These are phyloP conservation scores for Trichoderma gracile DNA, from an alignment of 2,329 filamentous ascomycete genomes.

Conservation along the genomic window DNA sequence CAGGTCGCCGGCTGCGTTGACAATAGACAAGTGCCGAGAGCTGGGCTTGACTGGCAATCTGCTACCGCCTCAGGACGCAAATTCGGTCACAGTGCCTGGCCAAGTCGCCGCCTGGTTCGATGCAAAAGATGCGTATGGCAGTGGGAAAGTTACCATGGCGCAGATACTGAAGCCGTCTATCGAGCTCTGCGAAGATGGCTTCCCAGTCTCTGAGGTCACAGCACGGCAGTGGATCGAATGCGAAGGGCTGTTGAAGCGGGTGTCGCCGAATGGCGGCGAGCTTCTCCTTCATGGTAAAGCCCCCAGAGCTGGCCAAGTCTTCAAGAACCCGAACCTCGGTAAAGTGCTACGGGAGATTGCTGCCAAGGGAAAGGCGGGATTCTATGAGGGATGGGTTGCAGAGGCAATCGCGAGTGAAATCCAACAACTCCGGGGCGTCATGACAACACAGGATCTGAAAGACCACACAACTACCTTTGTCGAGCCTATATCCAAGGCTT, in stretches of 20 bases:
- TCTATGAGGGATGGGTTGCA: conserved; percentile 21
- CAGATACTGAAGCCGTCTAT: conserved; percentile 9
- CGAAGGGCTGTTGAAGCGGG: conserved; percentile 3
- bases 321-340: conserved; percentile 11
- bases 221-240: conserved; percentile 21
- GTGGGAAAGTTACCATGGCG: conserved; percentile 12
- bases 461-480: conserved; percentile 11
- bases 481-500: conserved; percentile 10
- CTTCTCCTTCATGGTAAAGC: conserved; percentile 1
- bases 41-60: conserved; percentile 14
- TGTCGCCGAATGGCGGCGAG: conserved; percentile 10
- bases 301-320: conserved; percentile 15
- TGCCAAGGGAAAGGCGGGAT: conserved; percentile 9
- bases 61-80: conserved; percentile 4
- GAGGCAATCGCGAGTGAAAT: conserved; percentile 3
- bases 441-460: conserved; percentile 15
- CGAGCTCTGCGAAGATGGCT: conserved; percentile 19
- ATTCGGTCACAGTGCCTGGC: conserved; percentile 16
- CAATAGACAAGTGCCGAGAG: conserved; percentile 14
- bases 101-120: conserved; percentile 20
- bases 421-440: not conserved
- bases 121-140: conserved; percentile 3
- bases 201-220: conserved; percentile 9
- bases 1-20: not conserved
- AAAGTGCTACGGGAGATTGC: conserved; percentile 16